phyloP scores from a whole-genome alignment of 2,329 filamentous ascomycete species.

The Ophiostoma tasmaniense region DNA sequence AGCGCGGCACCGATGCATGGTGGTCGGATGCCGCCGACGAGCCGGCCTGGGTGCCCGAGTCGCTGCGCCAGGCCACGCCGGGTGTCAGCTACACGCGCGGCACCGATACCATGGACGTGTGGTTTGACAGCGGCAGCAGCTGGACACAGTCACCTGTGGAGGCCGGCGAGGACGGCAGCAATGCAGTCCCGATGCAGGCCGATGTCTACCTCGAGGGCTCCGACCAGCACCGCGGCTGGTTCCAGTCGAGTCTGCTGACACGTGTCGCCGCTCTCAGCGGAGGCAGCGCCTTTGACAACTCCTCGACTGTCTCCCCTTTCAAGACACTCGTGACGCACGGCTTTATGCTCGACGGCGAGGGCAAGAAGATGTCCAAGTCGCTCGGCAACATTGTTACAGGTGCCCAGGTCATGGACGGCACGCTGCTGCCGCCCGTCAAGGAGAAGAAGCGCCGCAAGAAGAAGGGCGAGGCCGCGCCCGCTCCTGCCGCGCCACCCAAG shows the following conservation, averaged over 20 bases:
- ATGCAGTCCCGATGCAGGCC: conserved; percentile 38
- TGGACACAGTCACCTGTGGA: conserved; percentile 51
- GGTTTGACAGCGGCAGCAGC: conserved; percentile 96
- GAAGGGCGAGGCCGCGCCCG: conserved; percentile 24
- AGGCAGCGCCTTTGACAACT: background rate
- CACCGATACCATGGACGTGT: conserved; percentile 96
- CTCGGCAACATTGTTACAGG: conserved; percentile 81
- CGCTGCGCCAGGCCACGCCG: conserved; percentile 39
- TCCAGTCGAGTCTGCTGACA: conserved; percentile 90
- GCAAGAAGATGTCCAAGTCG: conserved; percentile 99
- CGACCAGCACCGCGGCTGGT: conserved; percentile 97
- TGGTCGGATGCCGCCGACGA: conserved; percentile 78
- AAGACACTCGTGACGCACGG: conserved; percentile 88
- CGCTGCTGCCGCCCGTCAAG: conserved; percentile 62
- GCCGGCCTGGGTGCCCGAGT: conserved; percentile 63
- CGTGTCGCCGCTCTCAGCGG: conserved; percentile 56
- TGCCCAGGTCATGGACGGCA: conserved; percentile 74
- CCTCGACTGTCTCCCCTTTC: conserved; percentile 54
- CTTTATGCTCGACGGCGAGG: conserved; percentile 79
- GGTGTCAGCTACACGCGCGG: conserved; percentile 60
- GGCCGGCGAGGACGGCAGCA: conserved; percentile 25
- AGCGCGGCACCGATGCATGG: conserved; percentile 85
- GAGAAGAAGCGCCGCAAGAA: conserved; percentile 40
- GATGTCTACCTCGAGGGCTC: conserved; percentile 91
- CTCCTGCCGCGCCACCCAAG: background rate